A percentile compares a stretch with the other conserved stretches of the same genome.
phyloP scores from a whole-genome alignment of 495 filamentous ascomycete genomes.

The Emericellopsis terricola region DNA sequence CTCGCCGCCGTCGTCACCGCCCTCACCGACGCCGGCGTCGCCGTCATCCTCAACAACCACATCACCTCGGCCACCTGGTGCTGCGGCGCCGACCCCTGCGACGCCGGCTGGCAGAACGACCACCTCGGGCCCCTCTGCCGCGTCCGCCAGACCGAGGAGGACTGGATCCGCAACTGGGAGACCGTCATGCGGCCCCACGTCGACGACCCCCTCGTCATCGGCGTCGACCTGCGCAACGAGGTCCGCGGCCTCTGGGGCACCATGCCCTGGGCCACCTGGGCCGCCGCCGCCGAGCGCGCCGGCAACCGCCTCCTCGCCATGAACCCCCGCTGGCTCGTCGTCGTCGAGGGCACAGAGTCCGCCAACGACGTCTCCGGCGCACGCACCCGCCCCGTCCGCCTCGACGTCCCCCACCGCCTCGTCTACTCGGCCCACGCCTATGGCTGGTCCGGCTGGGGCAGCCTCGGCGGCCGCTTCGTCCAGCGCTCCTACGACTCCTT shows the following conservation, averaged over 20 bases:
- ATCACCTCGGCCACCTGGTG: slow-evolving; percentile 45
- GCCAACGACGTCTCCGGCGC: slow-evolving; percentile 37
- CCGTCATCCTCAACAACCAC: slow-evolving; percentile 43
- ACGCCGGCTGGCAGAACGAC: slow-evolving; percentile 39
- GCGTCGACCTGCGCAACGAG: slow-evolving; percentile 42
- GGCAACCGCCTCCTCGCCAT: slow-evolving; percentile 34
- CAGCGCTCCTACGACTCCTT: slow-evolving; percentile 36
- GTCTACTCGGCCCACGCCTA: slow-evolving; percentile 49
- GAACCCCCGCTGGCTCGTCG: slow-evolving; percentile 40
- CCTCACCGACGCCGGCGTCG: slow-evolving; percentile 35
- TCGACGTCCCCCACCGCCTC: slow-evolving; percentile 30
- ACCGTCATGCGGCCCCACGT: slow-evolving; percentile 32
- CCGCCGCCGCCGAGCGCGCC: slow-evolving; percentile 34
- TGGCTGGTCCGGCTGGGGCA: slow-evolving; percentile 43
- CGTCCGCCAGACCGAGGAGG: slow-evolving; percentile 34
- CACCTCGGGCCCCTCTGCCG: slow-evolving; percentile 32
- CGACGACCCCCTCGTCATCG: slow-evolving; percentile 34
- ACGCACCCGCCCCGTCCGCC: slow-evolving; percentile 26
- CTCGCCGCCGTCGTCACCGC: slow-evolving; percentile 31
- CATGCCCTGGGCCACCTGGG: slow-evolving; percentile 40
- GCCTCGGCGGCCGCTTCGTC: slow-evolving; percentile 28
- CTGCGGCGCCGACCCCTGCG: slow-evolving; percentile 40
- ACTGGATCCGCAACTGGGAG: slow-evolving; percentile 43
- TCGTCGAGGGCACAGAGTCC: slow-evolving; percentile 42
- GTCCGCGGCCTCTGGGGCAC: slow-evolving; percentile 44